Conservation (phyloP, 139 green algal genomes). For the Chlamydomonas sphaeroides region DNA sequence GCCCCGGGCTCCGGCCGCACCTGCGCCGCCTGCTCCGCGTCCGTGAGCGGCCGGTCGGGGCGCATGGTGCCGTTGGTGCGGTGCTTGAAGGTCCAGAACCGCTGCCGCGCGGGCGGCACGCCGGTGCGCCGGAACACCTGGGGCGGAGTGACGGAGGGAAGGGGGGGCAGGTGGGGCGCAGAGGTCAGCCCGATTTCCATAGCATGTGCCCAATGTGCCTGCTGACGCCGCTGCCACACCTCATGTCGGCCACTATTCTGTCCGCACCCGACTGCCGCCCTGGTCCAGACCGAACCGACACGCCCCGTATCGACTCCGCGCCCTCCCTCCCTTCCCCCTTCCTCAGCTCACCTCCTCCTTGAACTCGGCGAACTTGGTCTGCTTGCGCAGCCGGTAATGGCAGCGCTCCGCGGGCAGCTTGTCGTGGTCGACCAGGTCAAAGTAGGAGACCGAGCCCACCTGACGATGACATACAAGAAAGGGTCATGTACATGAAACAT, state of each 20-base stretch:
- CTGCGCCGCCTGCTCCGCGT: constrained; percentile 65
- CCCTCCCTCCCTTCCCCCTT: too few species aligned
- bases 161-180: too few species aligned
- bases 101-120: constrained; percentile 81
- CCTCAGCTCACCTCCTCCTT: constrained; percentile 52
- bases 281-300: too few species aligned
- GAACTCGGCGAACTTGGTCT: constrained; percentile 83
- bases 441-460: constrained; percentile 53
- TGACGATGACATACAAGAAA: too few species aligned
- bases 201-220: too few species aligned
- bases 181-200: too few species aligned
- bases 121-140: constrained; percentile 73
- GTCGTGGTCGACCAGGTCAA: constrained; percentile 94
- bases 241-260: too few species aligned
- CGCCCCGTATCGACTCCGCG: too few species aligned
- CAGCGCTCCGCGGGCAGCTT: constrained; percentile 68
- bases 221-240: too few species aligned
- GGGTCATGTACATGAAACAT: too few species aligned
- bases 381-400: constrained; percentile 81
- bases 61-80: constrained; percentile 88
- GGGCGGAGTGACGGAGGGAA: too few species aligned
- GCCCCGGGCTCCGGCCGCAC: background rate
- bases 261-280: too few species aligned
- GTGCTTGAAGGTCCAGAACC: constrained; percentile 89
- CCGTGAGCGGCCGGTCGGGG: constrained; percentile 63